Base-by-base conservation (phyloP, 306 rosid species). In the Dryas drummondii region DNA sequence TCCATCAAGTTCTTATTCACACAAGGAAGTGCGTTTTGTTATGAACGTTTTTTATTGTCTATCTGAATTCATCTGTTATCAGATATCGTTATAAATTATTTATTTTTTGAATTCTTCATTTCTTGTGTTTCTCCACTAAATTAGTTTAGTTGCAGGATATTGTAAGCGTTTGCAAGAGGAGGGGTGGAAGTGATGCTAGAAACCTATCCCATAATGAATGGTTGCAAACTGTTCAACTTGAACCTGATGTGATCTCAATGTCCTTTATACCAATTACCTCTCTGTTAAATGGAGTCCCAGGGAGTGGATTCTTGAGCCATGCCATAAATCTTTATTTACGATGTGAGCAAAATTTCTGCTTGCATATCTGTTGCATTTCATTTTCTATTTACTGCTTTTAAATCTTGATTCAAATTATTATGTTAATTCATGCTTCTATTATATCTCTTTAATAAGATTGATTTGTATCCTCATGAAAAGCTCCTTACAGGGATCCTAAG, bases 301-400 rank as follows among this genome's bases (percentile, higher is more conserved):
- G 98, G 79, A 90, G 98, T 81, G 98, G 98, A 81, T 94, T 94
- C 86, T 86, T 94, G 85, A 91, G 96, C 86, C 98, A 94, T 82
- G 98, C 98, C 77, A 90, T 94, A 76, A 94, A 94, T 81, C 98
- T 94, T 64, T 94, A 94, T 83, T 73, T 94, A 84, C 87, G 98
- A 88, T 94, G 98, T 94, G 79, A 87, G 98, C 79, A 74, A 72
- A n/a, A 70, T 69, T 81, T 64, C 46, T 70, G 48, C 66, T 70
- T 79, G 67, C 53, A 10, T 52, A 53, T 54, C 16, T 66, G 22
- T 41, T 68, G 19, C 11, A 1, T 55, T 57, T 55, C 52, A 45
- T 67, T 57, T 70, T 75, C 68, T 52, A 70, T 60, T 52, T 72
- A 9, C 57, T 74, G 73, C 75, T 59, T 12, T 71, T 37, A 71